phyloP scores from a whole-genome alignment of 495 filamentous ascomycete species.

The Cercophora scortea region DNA sequence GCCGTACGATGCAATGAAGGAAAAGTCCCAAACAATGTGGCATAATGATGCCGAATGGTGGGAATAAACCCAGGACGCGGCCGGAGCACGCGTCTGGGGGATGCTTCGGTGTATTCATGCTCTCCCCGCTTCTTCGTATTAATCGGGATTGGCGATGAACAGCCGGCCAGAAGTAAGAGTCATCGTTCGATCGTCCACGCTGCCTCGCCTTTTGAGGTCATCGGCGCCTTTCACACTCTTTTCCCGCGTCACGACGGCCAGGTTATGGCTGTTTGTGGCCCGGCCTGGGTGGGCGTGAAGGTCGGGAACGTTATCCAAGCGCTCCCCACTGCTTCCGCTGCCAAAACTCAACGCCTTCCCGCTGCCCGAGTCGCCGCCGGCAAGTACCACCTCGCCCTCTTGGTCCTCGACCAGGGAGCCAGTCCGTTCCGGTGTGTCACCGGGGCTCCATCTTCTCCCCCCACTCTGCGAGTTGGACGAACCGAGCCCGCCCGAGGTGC shows the following conservation, averaged over 20 bases:
- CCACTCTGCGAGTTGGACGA: conserved; percentile 24
- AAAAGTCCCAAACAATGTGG: too few species aligned
- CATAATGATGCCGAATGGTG: too few species aligned
- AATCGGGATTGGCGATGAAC: conserved; percentile 93
- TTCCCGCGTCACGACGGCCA: conserved; percentile 44
- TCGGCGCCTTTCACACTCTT: conserved; percentile 65
- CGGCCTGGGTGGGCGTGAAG: conserved; percentile 11
- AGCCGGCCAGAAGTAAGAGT: conserved; percentile 68
- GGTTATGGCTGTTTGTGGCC: conserved; percentile 20
- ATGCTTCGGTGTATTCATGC: too few species aligned
- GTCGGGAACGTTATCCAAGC: conserved; percentile 41
- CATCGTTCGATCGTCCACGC: conserved; percentile 91
- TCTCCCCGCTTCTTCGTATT: conserved; percentile 14
- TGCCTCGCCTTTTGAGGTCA: conserved; percentile 75
- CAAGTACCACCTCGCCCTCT: conserved; percentile 16
- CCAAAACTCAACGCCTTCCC: conserved; percentile 37
- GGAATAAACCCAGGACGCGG: too few species aligned
- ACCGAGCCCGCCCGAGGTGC: conserved; percentile 37
- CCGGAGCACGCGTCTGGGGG: too few species aligned
- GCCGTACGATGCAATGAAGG: too few species aligned
- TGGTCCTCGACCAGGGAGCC: conserved; percentile 35
- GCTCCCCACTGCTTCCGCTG: conserved; percentile 48
- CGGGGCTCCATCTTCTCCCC: conserved; percentile 55
- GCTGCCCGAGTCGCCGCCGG: conserved; percentile 33
- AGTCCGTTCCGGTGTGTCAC: conserved; percentile 53